Evolutionary conservation across 139 green algal genomes (phyloP), one percentile per base, ranked within the genome.

Genomic region (Zygnema cylindricum): DNA sequence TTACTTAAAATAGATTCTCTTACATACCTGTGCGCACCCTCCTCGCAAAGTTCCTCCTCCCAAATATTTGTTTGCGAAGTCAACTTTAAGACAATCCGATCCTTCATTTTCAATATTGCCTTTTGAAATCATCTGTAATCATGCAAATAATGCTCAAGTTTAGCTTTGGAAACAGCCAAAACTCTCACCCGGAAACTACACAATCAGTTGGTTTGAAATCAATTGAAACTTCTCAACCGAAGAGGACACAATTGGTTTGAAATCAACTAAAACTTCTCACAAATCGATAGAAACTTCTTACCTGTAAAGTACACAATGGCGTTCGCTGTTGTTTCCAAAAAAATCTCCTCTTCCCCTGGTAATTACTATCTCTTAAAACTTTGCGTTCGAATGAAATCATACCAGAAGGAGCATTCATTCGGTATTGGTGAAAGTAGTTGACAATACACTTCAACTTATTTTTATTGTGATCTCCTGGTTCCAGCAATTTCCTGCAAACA

Each of bases 381-480:
- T 90, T 90, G n/a, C 85, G 76, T 55, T 90, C 85, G 33, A 76
- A 84, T 32, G 85, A 88, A 32, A 90, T 78, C 39, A 32, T 35
- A 33, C 85, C 85, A 23, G 35, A 33, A n/a, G 85, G 85, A 7
- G 39, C 73, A 33, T 21, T 38, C 22, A 33, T 21, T 33, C 39
- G 32, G 16, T 88, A 43, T 0, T 43, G 33, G 77, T 43, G 21
- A 41, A 90, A 90, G 36, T 90, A 90, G 55, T 90, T 49, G 36
- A 90, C 22, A 2, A 90, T 32, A 36, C 85, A 90, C 2, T 38
- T 35, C 55, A 90, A 35, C 85, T 90, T 90, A 25, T 36, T 43
- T 22, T 75, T 33, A 22, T 88, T 57, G 11, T 30, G 16, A 16
- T 63, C 16, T 25, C 49, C 49, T 7, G 49, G 49, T 21, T 0